Evolutionary conservation across 2,329 filamentous ascomycete genomes (phyloP).

Genomic region (Epichloe baconii): DNA sequence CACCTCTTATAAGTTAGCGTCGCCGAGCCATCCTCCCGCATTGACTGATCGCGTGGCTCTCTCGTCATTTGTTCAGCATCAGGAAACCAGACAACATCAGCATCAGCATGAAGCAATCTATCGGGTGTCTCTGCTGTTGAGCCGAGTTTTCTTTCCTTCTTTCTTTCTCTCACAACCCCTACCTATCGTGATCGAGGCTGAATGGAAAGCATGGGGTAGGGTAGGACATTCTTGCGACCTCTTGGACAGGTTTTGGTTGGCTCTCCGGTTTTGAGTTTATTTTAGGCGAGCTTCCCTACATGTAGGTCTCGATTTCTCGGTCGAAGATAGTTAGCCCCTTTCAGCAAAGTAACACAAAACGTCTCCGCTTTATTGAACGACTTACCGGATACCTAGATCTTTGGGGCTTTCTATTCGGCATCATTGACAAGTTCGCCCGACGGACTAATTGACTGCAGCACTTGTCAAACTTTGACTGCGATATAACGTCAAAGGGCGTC

Average conservation of each 20-base stretch:
- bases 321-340: neutral
- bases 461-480: too few species aligned
- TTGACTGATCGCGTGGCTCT: neutral
- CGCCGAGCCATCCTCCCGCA: neutral
- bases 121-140: neutral
- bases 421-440: neutral
- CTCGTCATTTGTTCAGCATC: neutral
- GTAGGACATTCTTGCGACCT: neutral
- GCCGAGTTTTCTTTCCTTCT: neutral
- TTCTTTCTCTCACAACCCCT: neutral
- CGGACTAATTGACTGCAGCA: too few species aligned
- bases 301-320: neutral
- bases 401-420: neutral
- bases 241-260: neutral
- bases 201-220: neutral
- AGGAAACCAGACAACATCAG: neutral
- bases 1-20: neutral
- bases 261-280: neutral
- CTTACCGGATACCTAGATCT: neutral
- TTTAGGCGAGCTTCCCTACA: neutral
- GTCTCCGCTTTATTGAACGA: neutral
- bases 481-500: too few species aligned
- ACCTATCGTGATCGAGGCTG: neutral
- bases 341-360: neutral
- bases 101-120: neutral